Conservation (phyloP, 2,329 filamentous ascomycete species). For the Microdochium trichocladiopsis region DNA sequence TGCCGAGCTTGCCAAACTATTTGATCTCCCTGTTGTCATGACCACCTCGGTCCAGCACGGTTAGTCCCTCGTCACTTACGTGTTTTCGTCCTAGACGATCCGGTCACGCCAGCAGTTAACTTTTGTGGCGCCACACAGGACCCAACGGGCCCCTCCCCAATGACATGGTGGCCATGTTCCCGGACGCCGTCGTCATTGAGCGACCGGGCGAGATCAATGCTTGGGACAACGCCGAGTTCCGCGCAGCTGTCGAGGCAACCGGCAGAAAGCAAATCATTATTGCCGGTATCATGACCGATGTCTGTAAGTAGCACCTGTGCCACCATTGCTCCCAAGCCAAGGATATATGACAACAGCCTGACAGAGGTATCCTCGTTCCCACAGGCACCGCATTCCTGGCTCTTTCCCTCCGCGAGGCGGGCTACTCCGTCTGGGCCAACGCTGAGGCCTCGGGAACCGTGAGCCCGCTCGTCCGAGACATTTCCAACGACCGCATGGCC, state of each 20-base stretch:
- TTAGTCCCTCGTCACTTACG: constrained; percentile 7
- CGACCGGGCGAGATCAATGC: constrained; percentile 69
- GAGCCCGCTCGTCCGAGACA: constrained; percentile 38
- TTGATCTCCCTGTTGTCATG: constrained; percentile 62
- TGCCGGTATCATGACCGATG: constrained; percentile 66
- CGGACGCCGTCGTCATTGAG: constrained; percentile 56
- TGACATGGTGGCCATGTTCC: constrained; percentile 63
- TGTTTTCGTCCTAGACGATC: no score
- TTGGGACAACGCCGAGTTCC: constrained; percentile 69
- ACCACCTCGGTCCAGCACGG: constrained; percentile 60
- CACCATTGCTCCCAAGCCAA: no score
- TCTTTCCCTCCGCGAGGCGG: constrained; percentile 61
- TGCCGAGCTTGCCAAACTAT: constrained; percentile 56
- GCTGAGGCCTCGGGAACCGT: constrained; percentile 52
- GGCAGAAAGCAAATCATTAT: constrained; percentile 65
- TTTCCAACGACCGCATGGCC: constrained; percentile 50
- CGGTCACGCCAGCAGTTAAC: no score
- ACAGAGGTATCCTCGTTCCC: no score
- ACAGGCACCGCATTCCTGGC: constrained; percentile 68
- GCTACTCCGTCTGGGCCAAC: constrained; percentile 64
- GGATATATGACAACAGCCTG: no score
- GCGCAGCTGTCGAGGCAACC: constrained; percentile 55
- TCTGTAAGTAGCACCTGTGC: no score
- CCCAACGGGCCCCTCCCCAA: constrained; percentile 66
- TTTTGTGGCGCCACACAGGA: no score